Conservation (phyloP, 1,139 yeast species). For the Ogataea hybrid region DNA sequence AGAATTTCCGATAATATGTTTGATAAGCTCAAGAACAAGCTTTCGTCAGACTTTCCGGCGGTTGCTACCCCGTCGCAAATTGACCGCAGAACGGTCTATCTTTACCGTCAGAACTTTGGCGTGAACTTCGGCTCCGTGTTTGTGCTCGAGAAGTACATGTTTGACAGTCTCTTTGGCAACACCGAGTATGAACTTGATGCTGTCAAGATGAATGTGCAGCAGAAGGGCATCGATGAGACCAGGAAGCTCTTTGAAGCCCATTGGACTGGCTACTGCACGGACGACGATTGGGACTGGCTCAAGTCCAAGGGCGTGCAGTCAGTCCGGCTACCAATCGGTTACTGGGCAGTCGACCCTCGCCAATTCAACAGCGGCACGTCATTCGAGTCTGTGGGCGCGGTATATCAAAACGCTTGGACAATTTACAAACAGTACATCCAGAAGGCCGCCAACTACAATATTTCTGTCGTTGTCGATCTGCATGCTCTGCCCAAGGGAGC, state of each 20-base stretch:
- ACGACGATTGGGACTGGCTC: slow-evolving; percentile 81
- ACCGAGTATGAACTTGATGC: slow-evolving; percentile 76
- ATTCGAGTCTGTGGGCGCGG: slow-evolving; percentile 51
- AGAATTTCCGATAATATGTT: slow-evolving; percentile 1
- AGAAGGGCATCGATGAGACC: slow-evolving; percentile 55
- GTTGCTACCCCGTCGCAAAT: background rate
- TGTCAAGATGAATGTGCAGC: slow-evolving; percentile 45
- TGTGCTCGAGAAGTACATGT: slow-evolving; percentile 77
- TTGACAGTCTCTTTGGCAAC: slow-evolving; percentile 51
- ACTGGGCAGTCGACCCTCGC: slow-evolving; percentile 80
- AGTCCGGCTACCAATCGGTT: slow-evolving; percentile 85
- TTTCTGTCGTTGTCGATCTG: slow-evolving; percentile 77
- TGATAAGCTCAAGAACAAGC: slow-evolving; percentile 8
- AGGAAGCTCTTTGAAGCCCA: slow-evolving; percentile 58
- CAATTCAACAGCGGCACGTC: slow-evolving; percentile 55
- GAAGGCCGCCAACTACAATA: slow-evolving; percentile 52
- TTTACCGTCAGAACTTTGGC: slow-evolving; percentile 71
- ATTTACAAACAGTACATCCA: slow-evolving; percentile 46
- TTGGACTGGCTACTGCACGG: slow-evolving; percentile 64
- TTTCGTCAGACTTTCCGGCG: slow-evolving; percentile 1
- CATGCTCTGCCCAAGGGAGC: slow-evolving; percentile 96
- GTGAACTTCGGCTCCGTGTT: slow-evolving; percentile 86
- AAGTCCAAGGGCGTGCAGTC: slow-evolving; percentile 65
- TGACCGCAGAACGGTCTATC: slow-evolving; percentile 49
- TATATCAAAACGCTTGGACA: slow-evolving; percentile 73